These are phyloP conservation scores for Obelidium mucronatum DNA, from an alignment of 192 early-diverging fungal genomes.

Conservation along the genomic window DNA sequence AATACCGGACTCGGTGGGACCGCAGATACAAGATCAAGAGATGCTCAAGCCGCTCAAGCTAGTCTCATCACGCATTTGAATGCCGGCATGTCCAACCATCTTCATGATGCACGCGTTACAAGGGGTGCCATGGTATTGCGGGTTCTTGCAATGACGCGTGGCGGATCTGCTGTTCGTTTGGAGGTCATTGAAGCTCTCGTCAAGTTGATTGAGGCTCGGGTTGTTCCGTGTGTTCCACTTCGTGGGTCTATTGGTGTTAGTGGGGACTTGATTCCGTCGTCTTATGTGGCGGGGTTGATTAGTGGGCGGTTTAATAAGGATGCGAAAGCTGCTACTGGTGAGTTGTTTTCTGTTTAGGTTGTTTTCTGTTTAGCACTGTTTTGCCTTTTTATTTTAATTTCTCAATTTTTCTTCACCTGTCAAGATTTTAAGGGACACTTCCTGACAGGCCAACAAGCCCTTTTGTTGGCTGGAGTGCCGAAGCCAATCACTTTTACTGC, in stretches of 20 bases:
- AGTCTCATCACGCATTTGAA: neutral
- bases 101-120: neutral
- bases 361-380: neutral
- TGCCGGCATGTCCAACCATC: conserved; percentile 2
- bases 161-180: conserved; percentile 1
- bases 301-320: neutral
- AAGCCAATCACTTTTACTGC: neutral
- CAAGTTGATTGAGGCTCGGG: neutral
- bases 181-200: conserved; percentile 4
- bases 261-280: conserved; percentile 23
- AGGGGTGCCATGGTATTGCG: conserved; percentile 25
- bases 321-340: neutral
- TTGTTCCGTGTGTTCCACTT: no score
- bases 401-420: neutral
- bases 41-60: conserved; percentile 1
- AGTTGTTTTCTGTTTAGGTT: neutral
- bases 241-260: conserved; percentile 8
- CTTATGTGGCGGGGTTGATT: neutral
- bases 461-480: neutral
- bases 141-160: conserved; percentile 15
- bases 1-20: conserved; percentile 14
- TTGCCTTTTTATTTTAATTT: neutral
- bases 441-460: neutral
- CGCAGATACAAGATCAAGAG: neutral
- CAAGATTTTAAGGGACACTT: neutral